Base-by-base conservation (phyloP, 1,284 basidiomycete species). In the Melampsora larici-populina region DNA sequence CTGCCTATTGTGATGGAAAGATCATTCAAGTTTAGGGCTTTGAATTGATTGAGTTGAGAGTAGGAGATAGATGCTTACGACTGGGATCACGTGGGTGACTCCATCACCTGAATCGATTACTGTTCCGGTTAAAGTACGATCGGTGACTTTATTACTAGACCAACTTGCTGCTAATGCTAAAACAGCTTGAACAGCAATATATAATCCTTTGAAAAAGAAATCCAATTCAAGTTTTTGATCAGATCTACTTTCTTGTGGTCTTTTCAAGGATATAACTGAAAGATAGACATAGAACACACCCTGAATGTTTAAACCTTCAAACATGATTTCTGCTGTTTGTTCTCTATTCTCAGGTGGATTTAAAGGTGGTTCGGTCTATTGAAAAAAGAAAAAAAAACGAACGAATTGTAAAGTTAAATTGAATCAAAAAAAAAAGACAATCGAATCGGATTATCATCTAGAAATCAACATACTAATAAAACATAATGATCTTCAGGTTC, bases 401-500 rank as follows among this genome's bases (percentile, higher is more conserved):
- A 17, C 21, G 29, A 66, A 40, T 58, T 40, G 43, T 6, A 43
- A 48, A 0, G 24, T 24, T 18, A 64, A 29, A 40, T 13, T 55
- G 8, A 40, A 58, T 9, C 49, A 75, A 29, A 21, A 26, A 75
- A n/a, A 21, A 40, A n/a, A 46, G 48, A 24, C 7, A 24, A n/a
- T 21, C 17, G 36, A 24, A 46, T 60, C 24, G 29, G 33, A 29
- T 15, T 36, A 26, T 46, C n/a, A n/a, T n/a, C n/a, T n/a, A n/a
- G n/a, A n/a, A n/a, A n/a, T n/a, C n/a, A 18, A 87, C 92, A 84
- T 81, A 97, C 95, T 82, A 99, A 87, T 79, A 99, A 89, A 84
- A 98, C 97, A 85, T 98, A 93, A 85, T 99, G 97, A 85, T 99
- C 97, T 86, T 99, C 97, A 17, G 97, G 97, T 85, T 99, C 97